phyloP scores from a whole-genome alignment of 192 early-diverging fungal genomes.

The Backusella westeae region DNA sequence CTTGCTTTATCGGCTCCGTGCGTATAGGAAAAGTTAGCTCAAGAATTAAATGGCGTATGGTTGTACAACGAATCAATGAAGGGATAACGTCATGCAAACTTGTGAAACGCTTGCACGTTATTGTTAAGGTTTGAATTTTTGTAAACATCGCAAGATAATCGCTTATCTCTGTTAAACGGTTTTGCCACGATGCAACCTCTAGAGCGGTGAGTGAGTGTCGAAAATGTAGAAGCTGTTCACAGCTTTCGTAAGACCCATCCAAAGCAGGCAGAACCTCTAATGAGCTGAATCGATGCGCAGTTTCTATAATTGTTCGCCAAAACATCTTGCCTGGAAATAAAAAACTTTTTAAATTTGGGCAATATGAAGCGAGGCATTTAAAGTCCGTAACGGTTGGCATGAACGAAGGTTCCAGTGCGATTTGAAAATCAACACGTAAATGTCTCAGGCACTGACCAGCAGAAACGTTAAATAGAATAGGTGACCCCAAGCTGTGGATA shows the following conservation, averaged over 20 bases:
- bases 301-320: background rate
- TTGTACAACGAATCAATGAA: background rate
- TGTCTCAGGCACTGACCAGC: conserved; percentile 2
- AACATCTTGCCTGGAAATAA: background rate
- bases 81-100: background rate
- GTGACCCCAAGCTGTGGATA: background rate
- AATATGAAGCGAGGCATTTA: background rate
- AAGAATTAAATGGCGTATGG: background rate
- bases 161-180: background rate
- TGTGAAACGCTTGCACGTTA: background rate
- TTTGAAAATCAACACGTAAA: background rate
- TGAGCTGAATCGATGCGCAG: background rate
- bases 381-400: background rate
- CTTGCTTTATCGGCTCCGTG: background rate
- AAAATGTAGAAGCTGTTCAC: background rate
- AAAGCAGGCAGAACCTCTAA: background rate
- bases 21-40: background rate
- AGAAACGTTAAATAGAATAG: background rate
- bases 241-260: background rate
- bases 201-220: background rate
- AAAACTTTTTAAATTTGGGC: background rate
- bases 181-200: background rate
- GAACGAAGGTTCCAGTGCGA: background rate
- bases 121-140: background rate
- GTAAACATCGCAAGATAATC: background rate